These are phyloP conservation scores for Nannochloropsis salina DNA, from an alignment of 108 stramenopile species.

Conservation along the genomic window DNA sequence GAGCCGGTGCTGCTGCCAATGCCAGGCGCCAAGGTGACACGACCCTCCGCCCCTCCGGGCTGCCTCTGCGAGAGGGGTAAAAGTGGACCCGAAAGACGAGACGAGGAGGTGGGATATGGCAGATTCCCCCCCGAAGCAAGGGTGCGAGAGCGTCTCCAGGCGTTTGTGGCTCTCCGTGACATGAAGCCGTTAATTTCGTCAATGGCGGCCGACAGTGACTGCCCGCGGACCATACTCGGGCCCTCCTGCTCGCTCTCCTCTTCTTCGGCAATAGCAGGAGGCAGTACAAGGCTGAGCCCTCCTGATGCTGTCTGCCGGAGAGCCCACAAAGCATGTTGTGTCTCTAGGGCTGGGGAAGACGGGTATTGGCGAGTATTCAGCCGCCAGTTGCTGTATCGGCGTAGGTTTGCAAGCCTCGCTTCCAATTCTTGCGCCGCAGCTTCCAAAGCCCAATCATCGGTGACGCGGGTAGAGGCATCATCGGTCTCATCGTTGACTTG, in stretches of 20 bases:
- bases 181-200: conserved; percentile 5
- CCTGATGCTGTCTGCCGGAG: not conserved
- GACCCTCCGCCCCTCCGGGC: not conserved
- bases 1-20: not conserved
- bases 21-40: not conserved
- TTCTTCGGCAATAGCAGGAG: not conserved
- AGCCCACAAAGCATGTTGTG: conserved; percentile 8
- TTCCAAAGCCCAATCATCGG: not conserved
- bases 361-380: conserved; percentile 3
- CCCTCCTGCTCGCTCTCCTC: not conserved
- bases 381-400: not conserved
- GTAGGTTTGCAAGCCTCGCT: not conserved
- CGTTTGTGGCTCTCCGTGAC: not conserved
- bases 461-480: not conserved
- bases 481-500: not conserved
- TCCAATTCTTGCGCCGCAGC: conserved; percentile 16
- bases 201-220: not conserved
- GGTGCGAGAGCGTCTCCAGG: not conserved
- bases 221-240: not conserved
- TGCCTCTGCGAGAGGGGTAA: not conserved
- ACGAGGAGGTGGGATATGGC: not conserved
- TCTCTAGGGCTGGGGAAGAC: not conserved
- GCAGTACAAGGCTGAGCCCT: not conserved
- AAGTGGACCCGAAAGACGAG: not conserved
- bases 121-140: not conserved